phyloP scores from a whole-genome alignment of 31 red algal genomes.

The Endocladia muricata region DNA sequence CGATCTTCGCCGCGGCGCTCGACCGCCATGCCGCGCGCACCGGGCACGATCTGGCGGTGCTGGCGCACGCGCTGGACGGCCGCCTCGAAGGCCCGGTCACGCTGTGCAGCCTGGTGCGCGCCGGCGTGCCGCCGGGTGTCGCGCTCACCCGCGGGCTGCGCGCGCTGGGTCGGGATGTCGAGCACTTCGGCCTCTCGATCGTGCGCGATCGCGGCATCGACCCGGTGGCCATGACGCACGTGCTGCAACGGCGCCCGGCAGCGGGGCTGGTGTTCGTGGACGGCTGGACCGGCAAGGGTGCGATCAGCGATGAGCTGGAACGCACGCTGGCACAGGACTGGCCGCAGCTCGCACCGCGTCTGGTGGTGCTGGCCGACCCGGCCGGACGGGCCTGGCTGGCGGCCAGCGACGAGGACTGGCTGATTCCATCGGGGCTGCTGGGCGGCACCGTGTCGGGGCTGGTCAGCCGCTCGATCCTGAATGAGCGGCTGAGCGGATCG shows the following conservation, averaged over 20 bases:
- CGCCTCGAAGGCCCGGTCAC: neutral
- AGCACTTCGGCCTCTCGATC: neutral
- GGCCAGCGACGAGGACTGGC: neutral
- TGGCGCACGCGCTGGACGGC: neutral
- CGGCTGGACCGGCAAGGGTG: neutral
- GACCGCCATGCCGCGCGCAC: neutral
- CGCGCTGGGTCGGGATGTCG: neutral
- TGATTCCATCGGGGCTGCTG: neutral
- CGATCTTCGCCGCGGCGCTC: neutral
- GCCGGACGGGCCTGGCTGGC: neutral
- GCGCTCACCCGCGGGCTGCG: neutral
- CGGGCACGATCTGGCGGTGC: neutral
- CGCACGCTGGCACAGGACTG: neutral
- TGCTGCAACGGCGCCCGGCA: neutral
- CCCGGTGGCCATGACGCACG: neutral
- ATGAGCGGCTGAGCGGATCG: too few relatives aligned
- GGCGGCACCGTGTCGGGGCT: neutral
- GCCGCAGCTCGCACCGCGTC: neutral
- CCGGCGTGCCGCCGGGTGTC: neutral
- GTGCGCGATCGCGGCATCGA: neutral
- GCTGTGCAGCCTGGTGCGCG: neutral
- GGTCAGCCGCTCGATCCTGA: neutral
- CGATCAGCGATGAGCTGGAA: neutral
- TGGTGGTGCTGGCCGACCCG: neutral
- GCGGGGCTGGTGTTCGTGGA: neutral